Evolutionary conservation across 306 rosid genomes (phyloP).

Genomic region (Fragaria iinumae): DNA sequence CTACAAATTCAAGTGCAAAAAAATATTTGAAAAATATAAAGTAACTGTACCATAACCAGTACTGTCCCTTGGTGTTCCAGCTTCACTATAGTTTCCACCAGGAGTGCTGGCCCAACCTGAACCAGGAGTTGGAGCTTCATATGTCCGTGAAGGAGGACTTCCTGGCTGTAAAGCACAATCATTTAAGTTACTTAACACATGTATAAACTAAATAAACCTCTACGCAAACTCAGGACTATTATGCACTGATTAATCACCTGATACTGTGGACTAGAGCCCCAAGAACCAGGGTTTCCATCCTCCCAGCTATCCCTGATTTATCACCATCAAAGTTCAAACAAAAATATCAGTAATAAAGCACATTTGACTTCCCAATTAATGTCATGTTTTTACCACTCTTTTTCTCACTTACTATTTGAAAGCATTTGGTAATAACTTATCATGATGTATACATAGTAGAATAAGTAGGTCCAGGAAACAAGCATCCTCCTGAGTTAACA

Average conservation of each 20-base stretch:
- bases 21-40: background rate
- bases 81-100: conserved; percentile 86
- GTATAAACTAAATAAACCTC: background rate
- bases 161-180: conserved; percentile 60
- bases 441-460: background rate
- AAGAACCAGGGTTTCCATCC: conserved; percentile 96
- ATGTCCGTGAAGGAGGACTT: conserved; percentile 86
- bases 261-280: conserved; percentile 94
- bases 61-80: conserved; percentile 85
- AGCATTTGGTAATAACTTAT: background rate
- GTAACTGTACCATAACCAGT: conserved; percentile 61
- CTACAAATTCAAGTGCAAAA: background rate
- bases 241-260: conserved; percentile 52
- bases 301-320: conserved; percentile 89
- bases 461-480: background rate
- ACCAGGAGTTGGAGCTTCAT: conserved; percentile 99
- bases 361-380: background rate
- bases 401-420: background rate
- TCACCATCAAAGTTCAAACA: conserved; percentile 23
- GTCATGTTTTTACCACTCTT: background rate
- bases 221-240: background rate
- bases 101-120: conserved; percentile 97
- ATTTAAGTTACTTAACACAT: background rate
- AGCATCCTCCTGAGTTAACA: background rate
- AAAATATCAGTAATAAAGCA: conserved; percentile 18